These are phyloP conservation scores for Colletotrichum truncatum DNA, from an alignment of 2,329 filamentous ascomycete genomes.

Conservation along the genomic window DNA sequence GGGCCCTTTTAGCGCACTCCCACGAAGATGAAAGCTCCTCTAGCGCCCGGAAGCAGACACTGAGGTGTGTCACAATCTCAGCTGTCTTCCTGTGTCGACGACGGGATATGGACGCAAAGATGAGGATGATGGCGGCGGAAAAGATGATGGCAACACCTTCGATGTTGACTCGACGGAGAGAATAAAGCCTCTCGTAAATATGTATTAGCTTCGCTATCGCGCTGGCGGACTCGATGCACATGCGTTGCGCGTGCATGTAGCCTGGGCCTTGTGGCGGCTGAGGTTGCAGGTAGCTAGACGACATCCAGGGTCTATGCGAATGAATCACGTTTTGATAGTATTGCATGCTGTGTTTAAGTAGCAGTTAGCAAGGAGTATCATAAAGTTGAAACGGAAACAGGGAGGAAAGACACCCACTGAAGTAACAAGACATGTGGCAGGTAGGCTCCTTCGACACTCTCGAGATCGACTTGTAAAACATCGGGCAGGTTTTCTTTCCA, in stretches of 20 bases:
- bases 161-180: constrained; percentile 32
- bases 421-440: constrained; percentile 37
- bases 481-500: constrained; percentile 34
- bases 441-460: constrained; percentile 27
- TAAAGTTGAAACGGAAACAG: too few relatives aligned
- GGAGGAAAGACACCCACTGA: constrained; percentile 27
- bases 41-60: constrained; percentile 36
- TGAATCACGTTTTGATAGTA: constrained; percentile 38
- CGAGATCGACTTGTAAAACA: constrained; percentile 32
- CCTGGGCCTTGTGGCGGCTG: constrained; percentile 34
- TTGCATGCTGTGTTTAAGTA: constrained; percentile 34
- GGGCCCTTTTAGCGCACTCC: constrained; percentile 36
- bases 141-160: constrained; percentile 36
- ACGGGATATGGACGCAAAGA: constrained; percentile 30
- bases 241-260: constrained; percentile 32
- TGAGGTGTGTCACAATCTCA: constrained; percentile 28
- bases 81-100: constrained; percentile 16
- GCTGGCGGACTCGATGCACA: constrained; percentile 35
- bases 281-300: constrained; percentile 31
- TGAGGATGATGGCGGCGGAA: constrained; percentile 32
- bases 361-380: not conserved
- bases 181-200: constrained; percentile 31
- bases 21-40: constrained; percentile 32
- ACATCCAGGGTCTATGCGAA: constrained; percentile 38
- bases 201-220: constrained; percentile 31